These are phyloP conservation scores for Colletotrichum sp. DNA, from an alignment of 2,329 filamentous ascomycete species.

Conservation along the genomic window DNA sequence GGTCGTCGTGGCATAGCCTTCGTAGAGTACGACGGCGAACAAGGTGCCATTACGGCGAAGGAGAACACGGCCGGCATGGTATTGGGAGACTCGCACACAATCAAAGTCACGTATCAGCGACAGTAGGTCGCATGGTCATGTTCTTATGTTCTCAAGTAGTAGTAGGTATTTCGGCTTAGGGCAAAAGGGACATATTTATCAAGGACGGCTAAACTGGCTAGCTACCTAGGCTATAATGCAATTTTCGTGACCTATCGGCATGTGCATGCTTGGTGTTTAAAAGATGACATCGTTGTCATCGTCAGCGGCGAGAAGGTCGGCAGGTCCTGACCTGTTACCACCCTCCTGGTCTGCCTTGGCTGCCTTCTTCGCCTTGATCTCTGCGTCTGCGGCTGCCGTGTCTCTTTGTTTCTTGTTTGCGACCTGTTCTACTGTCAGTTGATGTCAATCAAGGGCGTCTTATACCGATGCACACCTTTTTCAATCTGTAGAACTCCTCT, in stretches of 20 bases:
- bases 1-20: conserved; percentile 90
- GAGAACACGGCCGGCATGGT: conserved; percentile 88
- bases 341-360: conserved; percentile 38
- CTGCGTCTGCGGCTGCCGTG: conserved; percentile 71
- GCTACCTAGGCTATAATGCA: neutral
- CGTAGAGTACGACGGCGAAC: conserved; percentile 92
- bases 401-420: conserved; percentile 84
- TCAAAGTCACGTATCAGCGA: conserved; percentile 96
- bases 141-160: neutral
- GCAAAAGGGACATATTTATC: neutral
- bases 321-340: conserved; percentile 44
- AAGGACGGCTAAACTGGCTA: neutral
- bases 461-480: conserved; percentile 62
- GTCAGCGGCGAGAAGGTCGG: conserved; percentile 74
- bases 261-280: conserved; percentile 37
- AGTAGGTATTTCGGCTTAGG: neutral
- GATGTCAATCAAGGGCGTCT: too few relatives aligned
- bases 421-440: conserved; percentile 47
- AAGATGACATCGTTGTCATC: conserved; percentile 91
- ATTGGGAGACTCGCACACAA: conserved; percentile 70
- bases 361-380: conserved; percentile 70
- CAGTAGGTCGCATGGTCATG: conserved; percentile 56
- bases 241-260: neutral
- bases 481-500: conserved; percentile 97
- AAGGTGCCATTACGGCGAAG: conserved; percentile 89